Evolutionary conservation across 768 basidiomycete species (phyloP).

Genomic region (Agrocybe praecox): DNA sequence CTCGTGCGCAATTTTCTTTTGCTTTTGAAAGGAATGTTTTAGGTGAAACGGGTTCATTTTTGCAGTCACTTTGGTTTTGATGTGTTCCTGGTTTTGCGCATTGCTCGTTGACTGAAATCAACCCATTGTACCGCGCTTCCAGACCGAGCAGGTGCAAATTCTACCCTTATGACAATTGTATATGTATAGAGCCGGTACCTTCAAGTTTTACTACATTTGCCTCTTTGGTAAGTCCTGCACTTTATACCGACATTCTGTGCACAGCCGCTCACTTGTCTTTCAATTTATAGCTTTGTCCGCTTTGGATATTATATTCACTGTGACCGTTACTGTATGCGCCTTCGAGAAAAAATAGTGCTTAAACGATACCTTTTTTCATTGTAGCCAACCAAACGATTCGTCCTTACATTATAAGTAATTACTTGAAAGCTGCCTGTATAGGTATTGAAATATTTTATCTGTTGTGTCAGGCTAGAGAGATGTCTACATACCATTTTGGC

Average conservation of each 20-base stretch:
- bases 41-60: neutral
- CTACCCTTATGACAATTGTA: slow-evolving; percentile 4
- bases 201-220: slow-evolving; percentile 10
- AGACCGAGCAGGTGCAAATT: slow-evolving; percentile 4
- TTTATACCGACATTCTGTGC: neutral
- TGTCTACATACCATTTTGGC: slow-evolving; percentile 12
- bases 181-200: slow-evolving; percentile 14
- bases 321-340: slow-evolving; percentile 4
- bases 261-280: neutral
- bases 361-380: neutral
- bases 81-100: too few relatives aligned
- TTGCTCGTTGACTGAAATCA: neutral
- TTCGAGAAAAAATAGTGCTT: too few relatives aligned
- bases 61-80: slow-evolving; percentile 9
- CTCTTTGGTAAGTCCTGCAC: slow-evolving; percentile 6
- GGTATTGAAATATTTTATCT: neutral
- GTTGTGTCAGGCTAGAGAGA: slow-evolving; percentile 4
- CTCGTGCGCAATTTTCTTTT: neutral
- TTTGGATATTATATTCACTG: slow-evolving; percentile 9
- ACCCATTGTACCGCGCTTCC: neutral
- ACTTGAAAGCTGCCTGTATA: neutral
- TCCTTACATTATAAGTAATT: slow-evolving; percentile 3
- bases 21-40: neutral
- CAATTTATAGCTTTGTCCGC: slow-evolving; percentile 6
- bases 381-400: slow-evolving; percentile 10